These are phyloP conservation scores for Pseudozyma sp. DNA, from an alignment of 1,284 basidiomycete species.

Conservation along the genomic window DNA sequence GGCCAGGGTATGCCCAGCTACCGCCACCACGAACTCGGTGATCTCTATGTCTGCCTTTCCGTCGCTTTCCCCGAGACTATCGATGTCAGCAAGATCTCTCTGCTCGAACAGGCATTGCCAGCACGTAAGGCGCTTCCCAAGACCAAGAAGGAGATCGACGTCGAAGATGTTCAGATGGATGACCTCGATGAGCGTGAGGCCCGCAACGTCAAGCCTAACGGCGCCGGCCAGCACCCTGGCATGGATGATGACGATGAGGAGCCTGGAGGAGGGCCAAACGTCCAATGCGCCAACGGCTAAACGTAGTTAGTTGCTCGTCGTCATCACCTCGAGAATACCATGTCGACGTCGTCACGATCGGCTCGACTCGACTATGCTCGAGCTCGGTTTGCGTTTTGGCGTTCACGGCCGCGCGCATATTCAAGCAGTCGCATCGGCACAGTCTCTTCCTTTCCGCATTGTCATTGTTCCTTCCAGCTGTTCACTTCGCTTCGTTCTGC, in stretches of 20 bases:
- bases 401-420: too few relatives aligned
- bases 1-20: slow-evolving; percentile 98
- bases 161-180: slow-evolving; percentile 89
- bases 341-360: too few relatives aligned
- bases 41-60: slow-evolving; percentile 87
- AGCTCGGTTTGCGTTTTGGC: too few relatives aligned
- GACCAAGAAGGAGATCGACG: slow-evolving; percentile 76
- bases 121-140: slow-evolving; percentile 78
- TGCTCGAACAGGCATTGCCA: slow-evolving; percentile 89
- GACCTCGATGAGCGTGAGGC: slow-evolving; percentile 84
- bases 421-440: too few relatives aligned
- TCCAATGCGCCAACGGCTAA: slow-evolving; percentile 65
- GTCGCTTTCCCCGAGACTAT: slow-evolving; percentile 91
- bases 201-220: slow-evolving; percentile 69
- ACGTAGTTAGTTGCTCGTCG: too few relatives aligned
- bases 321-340: too few relatives aligned
- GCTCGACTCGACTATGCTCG: too few relatives aligned
- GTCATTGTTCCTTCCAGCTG: too few relatives aligned
- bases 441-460: too few relatives aligned
- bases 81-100: slow-evolving; percentile 76
- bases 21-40: slow-evolving; percentile 95
- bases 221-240: slow-evolving; percentile 71
- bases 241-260: slow-evolving; percentile 83
- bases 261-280: slow-evolving; percentile 51
- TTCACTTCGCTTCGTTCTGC: too few relatives aligned